Percentiles rank a stretch among this genome's conserved stretches.
phyloP scores from a whole-genome alignment of 257 asterid species.

The Solanum lignicaule region DNA sequence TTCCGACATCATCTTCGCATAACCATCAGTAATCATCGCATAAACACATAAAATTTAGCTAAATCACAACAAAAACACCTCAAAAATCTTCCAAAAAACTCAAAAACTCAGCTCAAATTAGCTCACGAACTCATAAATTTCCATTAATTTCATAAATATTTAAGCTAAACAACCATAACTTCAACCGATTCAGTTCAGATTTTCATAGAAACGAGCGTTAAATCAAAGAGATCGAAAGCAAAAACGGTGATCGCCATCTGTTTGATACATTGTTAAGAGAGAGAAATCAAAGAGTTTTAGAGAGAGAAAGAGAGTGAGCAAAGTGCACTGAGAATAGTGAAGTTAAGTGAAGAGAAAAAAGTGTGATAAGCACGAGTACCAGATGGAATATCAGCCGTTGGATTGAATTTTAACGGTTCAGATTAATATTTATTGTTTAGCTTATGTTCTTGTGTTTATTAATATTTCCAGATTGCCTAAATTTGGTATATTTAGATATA shows the following conservation, averaged over 20 bases:
- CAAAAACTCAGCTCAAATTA: neutral
- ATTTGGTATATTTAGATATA: neutral
- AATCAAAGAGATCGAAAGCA: neutral
- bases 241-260: neutral
- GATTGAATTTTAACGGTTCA: constrained; percentile 11
- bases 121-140: neutral
- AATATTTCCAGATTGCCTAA: neutral
- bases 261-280: constrained; percentile 6
- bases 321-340: constrained; percentile 16
- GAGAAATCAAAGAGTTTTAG: neutral
- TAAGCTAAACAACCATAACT: neutral
- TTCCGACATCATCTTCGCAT: constrained; percentile 38
- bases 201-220: neutral
- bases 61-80: neutral
- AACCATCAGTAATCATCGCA: constrained; percentile 33
- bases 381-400: constrained; percentile 1
- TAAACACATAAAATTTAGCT: neutral
- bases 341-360: neutral
- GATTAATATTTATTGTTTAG: neutral
- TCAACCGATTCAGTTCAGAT: neutral
- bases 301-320: neutral
- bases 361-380: constrained; percentile 6
- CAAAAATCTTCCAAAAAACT: neutral
- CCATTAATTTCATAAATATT: neutral
- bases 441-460: neutral